A percentile compares a stretch with the other conserved stretches of the same genome.
Conservation (phyloP, 176 grass and related monocot species). For the Chloris gayana region DNA sequence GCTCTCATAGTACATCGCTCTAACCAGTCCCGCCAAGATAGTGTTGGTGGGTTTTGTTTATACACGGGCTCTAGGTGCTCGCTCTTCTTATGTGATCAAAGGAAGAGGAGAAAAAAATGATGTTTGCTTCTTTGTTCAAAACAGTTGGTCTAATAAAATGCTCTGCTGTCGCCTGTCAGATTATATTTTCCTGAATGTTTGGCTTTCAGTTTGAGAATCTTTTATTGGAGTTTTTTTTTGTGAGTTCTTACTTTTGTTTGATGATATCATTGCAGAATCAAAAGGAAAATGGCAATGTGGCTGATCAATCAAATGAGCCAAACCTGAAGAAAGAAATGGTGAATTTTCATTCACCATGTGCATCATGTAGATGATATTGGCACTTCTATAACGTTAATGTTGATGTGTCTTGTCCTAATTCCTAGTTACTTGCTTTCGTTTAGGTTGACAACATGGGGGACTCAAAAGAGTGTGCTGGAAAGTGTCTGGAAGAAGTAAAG, state of each 20-base stretch:
- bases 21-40: no score
- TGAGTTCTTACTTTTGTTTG: constrained; percentile 21
- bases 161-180: not conserved
- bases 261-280: constrained; percentile 20
- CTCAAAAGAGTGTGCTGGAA: constrained; percentile 13
- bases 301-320: not conserved
- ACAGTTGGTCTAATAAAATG: not conserved
- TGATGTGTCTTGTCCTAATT: not conserved
- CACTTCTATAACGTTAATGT: not conserved
- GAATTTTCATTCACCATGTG: not conserved
- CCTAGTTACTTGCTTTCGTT: constrained; percentile 3
- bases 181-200: not conserved
- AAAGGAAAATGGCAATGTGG: not conserved
- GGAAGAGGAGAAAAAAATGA: no score
- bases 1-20: no score
- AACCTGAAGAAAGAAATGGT: constrained; percentile 33
- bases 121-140: not conserved
- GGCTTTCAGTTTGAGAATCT: not conserved
- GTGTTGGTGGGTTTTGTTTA: constrained; percentile 12
- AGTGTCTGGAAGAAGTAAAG: constrained; percentile 29
- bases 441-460: constrained; percentile 13
- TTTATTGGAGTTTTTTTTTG: not conserved
- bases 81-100: not conserved
- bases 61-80: not conserved
- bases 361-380: not conserved